Conservation (phyloP, 805 yeast species). For the Alloascoidea africana region DNA sequence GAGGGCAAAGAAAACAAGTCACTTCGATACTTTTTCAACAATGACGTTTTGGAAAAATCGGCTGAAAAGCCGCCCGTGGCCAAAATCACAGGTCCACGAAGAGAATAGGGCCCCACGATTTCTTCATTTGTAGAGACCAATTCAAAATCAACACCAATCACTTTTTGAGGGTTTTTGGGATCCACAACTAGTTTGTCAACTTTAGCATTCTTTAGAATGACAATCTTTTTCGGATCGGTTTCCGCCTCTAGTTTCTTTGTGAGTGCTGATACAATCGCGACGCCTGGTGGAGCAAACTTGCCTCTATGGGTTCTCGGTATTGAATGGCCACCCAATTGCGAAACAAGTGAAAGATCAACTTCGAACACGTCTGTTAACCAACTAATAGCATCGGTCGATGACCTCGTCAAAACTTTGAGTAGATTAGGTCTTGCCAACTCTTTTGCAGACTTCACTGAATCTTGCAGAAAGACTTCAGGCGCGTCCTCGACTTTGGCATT, state of each 20-base stretch:
- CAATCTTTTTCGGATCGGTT: slow-evolving; percentile 26
- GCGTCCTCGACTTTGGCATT: slow-evolving; percentile 34
- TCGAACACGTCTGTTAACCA: slow-evolving; percentile 57
- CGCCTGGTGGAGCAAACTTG: slow-evolving; percentile 39
- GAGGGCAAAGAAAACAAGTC: slow-evolving; percentile 40
- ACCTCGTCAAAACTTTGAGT: slow-evolving; percentile 41
- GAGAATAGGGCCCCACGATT: slow-evolving; percentile 11
- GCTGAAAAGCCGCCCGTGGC: slow-evolving; percentile 61
- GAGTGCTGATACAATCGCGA: slow-evolving; percentile 43
- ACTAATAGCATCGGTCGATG: slow-evolving; percentile 50
- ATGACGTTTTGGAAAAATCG: slow-evolving; percentile 33
- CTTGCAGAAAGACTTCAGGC: slow-evolving; percentile 41
- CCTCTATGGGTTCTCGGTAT: slow-evolving; percentile 75
- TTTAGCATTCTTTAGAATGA: slow-evolving; percentile 23
- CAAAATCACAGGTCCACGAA: slow-evolving; percentile 41
- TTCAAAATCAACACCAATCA: slow-evolving; percentile 27
- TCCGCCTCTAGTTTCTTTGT: slow-evolving; percentile 34
- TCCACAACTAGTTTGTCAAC: slow-evolving; percentile 28
- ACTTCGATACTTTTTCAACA: slow-evolving; percentile 40
- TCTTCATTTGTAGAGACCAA: slow-evolving; percentile 8
- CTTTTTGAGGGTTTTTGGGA: slow-evolving; percentile 15
- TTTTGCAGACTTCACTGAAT: slow-evolving; percentile 54
- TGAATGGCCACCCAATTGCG: slow-evolving; percentile 77
- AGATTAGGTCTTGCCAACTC: slow-evolving; percentile 40
- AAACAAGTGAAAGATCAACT: slow-evolving; percentile 48